Evolutionary conservation across 345 rosid genomes (phyloP).

Genomic region (Camelina sativa): DNA sequence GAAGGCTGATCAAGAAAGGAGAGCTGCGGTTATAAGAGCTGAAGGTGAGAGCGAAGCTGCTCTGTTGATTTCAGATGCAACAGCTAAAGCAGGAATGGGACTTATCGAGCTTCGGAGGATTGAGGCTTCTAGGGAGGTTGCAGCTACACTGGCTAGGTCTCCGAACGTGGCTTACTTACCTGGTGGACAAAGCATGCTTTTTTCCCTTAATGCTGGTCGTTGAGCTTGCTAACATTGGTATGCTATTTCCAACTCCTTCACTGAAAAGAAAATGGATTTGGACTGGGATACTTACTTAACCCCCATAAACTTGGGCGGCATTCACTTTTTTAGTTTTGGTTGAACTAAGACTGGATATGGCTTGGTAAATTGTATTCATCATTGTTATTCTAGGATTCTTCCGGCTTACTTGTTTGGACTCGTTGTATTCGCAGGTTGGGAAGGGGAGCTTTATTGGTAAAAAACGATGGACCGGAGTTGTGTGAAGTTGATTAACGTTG

Average conservation of each 20-base stretch:
- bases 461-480: slow-evolving; percentile 13
- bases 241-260: slow-evolving; percentile 16
- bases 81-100: slow-evolving; percentile 81
- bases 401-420: neutral
- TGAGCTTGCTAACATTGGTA: slow-evolving; percentile 29
- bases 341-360: too few species aligned
- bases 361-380: too few species aligned
- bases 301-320: too few species aligned
- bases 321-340: too few species aligned
- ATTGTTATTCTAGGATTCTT: too few species aligned
- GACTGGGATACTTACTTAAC: too few species aligned
- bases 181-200: slow-evolving; percentile 82
- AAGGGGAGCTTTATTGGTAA: too few species aligned
- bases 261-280: slow-evolving; percentile 7
- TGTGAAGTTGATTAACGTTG: slow-evolving; percentile 15
- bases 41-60: slow-evolving; percentile 99
- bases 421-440: slow-evolving; percentile 21
- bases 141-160: slow-evolving; percentile 82
- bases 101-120: slow-evolving; percentile 96
- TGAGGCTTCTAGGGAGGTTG: slow-evolving; percentile 94
- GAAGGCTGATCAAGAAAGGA: slow-evolving; percentile 99
- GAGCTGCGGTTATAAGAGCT: slow-evolving; percentile 93
- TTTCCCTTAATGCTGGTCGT: slow-evolving; percentile 64
- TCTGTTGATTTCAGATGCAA: slow-evolving; percentile 84
- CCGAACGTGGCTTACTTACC: slow-evolving; percentile 91